phyloP scores from a whole-genome alignment of 129 eudicot genomes.

The Kitagawia praeruptora region DNA sequence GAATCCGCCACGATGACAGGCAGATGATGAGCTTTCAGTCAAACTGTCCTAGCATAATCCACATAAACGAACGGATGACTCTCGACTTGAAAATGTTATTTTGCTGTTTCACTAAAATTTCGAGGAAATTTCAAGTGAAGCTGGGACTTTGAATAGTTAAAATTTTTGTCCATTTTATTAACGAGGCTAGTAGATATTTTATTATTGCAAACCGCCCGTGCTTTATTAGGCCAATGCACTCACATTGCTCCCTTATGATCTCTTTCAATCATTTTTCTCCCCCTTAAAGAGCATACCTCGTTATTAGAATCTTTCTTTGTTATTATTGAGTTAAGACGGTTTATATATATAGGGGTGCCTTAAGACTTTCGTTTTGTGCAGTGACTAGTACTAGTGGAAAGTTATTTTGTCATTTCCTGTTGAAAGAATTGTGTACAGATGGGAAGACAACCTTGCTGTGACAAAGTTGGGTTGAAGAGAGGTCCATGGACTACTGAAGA shows the following conservation, averaged over 20 bases:
- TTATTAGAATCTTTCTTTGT: slow-evolving; percentile 20
- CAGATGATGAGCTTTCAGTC: background rate
- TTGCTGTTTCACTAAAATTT: background rate
- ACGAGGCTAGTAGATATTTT: slow-evolving; percentile 2
- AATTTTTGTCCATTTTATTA: background rate
- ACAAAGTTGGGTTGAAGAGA: slow-evolving; percentile 64
- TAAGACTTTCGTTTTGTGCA: background rate
- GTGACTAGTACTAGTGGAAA: background rate
- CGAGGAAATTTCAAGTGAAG: background rate
- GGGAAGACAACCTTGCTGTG: slow-evolving; percentile 86
- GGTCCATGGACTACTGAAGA: slow-evolving; percentile 88
- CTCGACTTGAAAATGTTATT: background rate
- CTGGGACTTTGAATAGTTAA: background rate
- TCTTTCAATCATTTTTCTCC: slow-evolving; percentile 27
- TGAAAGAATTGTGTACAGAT: slow-evolving; percentile 12
- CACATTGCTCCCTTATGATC: background rate
- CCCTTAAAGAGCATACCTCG: slow-evolving; percentile 21
- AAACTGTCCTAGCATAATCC: background rate
- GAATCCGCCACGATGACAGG: slow-evolving; percentile 21
- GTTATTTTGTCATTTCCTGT: background rate
- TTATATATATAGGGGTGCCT: background rate
- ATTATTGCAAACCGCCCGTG: slow-evolving; percentile 8
- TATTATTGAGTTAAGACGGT: slow-evolving; percentile 6
- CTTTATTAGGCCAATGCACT: slow-evolving; percentile 7
- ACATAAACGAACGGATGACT: background rate